These are phyloP conservation scores for Cladophialophora psammophila DNA, from an alignment of 2,329 filamentous ascomycete species.

Conservation along the genomic window DNA sequence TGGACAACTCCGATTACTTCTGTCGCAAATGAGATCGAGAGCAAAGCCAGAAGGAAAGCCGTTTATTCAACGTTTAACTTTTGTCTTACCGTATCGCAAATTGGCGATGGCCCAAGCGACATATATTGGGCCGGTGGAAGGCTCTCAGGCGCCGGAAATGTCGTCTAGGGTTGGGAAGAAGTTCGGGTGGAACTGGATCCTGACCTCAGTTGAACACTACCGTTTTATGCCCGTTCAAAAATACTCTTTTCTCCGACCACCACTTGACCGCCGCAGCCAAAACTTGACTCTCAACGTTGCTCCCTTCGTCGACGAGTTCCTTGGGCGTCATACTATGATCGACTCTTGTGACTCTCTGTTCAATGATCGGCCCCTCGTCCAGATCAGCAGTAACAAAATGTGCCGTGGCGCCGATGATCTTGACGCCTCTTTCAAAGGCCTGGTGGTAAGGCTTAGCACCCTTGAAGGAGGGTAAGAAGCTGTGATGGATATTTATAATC, in stretches of 20 bases:
- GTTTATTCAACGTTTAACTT: not conserved
- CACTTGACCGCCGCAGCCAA: slow-evolving; percentile 82
- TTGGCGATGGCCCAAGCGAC: not conserved
- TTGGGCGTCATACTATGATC: slow-evolving; percentile 79
- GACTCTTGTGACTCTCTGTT: slow-evolving; percentile 79
- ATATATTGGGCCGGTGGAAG: not conserved
- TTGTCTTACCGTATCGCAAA: not conserved
- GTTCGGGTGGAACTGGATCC: not conserved
- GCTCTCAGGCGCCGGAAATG: not conserved
- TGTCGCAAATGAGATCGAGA: not conserved
- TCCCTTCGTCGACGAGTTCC: slow-evolving; percentile 79
- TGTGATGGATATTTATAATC: slow-evolving; percentile 94
- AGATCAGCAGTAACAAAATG: slow-evolving; percentile 87
- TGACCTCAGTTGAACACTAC: slow-evolving; percentile 69
- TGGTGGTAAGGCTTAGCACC: slow-evolving; percentile 89
- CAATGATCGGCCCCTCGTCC: slow-evolving; percentile 87
- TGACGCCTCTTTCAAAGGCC: slow-evolving; percentile 83
- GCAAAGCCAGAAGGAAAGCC: not conserved
- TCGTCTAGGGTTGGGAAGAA: not conserved
- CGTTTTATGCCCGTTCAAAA: slow-evolving; percentile 80
- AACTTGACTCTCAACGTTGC: slow-evolving; percentile 84
- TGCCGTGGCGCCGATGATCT: slow-evolving; percentile 85
- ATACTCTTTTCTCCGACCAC: slow-evolving; percentile 78
- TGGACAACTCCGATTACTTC: not conserved
- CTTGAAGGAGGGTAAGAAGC: slow-evolving; percentile 86